Evolutionary conservation across 371 early-diverging fungal species (phyloP), one percentile per base, ranked within the genome.

Genomic region (Rhizopus arrhizus): DNA sequence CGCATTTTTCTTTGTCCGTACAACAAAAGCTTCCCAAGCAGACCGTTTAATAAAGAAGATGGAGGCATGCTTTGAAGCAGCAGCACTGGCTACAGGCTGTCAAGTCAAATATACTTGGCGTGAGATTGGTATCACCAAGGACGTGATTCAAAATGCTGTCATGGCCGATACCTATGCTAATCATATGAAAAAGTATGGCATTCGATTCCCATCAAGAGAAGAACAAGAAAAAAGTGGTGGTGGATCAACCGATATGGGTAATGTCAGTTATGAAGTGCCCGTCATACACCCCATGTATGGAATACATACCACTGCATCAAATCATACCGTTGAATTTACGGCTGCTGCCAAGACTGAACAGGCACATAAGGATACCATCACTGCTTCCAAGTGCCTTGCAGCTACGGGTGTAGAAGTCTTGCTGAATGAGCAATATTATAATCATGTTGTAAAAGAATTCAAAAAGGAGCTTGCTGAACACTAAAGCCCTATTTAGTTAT

Each of bases 161-260:
- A 69, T 93, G 58, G 86, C 87, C 5, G 65, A 64, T 36, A 66
- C 75, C 11, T 91, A 87, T 71, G 80, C 82, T 31, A 15, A 66
- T 4, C 74, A 88, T 46, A 85, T 90, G 72, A 61, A 70, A 5
- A 69, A 74, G 6, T 69, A 74, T 38, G 83, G 84, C 11, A 68
- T 82, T 16, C 55, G 65, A 16, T 82, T 81, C 54, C 41, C 69
- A 2, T 45, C 81, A 4, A 69, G 72, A 6, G 59, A 66, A 1
- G 70, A 66, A 1, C 84, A 86, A 56, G 68, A 78, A 50, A 66
- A 68, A 12, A 41, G 40, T 3, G 77, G 61, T 7, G 68, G 69
- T 40, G 90, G 86, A 0, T 82, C 84, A 3, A 89, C 91, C 0
- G 94, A 93, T 58, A 87, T 91, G 82, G 93, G 92, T 53, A 91